Evolutionary conservation across 495 filamentous ascomycete species (phyloP).

Genomic region (Hyaloscypha bicolor): DNA sequence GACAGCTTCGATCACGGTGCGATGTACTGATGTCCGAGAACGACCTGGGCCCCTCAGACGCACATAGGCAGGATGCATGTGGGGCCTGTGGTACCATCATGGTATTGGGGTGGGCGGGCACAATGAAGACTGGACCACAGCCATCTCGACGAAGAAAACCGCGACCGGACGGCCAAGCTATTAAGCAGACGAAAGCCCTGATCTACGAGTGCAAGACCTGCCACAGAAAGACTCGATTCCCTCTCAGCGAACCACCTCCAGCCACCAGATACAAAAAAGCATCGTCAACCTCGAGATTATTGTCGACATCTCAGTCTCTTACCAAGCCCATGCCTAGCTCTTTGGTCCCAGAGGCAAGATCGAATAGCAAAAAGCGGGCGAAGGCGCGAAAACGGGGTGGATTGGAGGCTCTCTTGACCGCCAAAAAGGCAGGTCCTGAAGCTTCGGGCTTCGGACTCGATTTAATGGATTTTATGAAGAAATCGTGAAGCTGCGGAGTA

Average conservation of each 20-base stretch:
- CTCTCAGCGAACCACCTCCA: conserved; percentile 36
- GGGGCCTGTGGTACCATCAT: conserved; percentile 55
- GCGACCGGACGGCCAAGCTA: neutral
- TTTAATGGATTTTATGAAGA: conserved; percentile 55
- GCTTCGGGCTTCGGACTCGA: conserved; percentile 47
- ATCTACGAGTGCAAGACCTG: conserved; percentile 50
- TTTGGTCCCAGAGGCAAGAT: conserved; percentile 37
- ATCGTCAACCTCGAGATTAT: neutral
- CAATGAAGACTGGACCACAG: conserved; percentile 39
- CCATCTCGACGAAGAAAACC: conserved; percentile 6
- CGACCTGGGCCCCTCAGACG: conserved; percentile 43
- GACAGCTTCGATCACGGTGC: conserved; percentile 49
- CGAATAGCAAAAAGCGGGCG: conserved; percentile 55
- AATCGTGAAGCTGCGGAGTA: conserved; percentile 16
- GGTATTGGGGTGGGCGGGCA: conserved; percentile 42
- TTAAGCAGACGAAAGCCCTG: conserved; percentile 15
- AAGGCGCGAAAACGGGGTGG: conserved; percentile 54
- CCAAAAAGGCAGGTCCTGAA: conserved; percentile 39
- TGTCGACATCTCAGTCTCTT: neutral
- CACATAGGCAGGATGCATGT: conserved; percentile 49
- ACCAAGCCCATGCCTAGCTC: neutral
- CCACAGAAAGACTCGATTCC: conserved; percentile 40
- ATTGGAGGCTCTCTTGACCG: conserved; percentile 49
- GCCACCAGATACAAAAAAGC: conserved; percentile 4
- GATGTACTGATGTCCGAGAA: conserved; percentile 45